Evolutionary conservation across 2,329 filamentous ascomycete species (phyloP).

Genomic region (Phialophora chinensis): DNA sequence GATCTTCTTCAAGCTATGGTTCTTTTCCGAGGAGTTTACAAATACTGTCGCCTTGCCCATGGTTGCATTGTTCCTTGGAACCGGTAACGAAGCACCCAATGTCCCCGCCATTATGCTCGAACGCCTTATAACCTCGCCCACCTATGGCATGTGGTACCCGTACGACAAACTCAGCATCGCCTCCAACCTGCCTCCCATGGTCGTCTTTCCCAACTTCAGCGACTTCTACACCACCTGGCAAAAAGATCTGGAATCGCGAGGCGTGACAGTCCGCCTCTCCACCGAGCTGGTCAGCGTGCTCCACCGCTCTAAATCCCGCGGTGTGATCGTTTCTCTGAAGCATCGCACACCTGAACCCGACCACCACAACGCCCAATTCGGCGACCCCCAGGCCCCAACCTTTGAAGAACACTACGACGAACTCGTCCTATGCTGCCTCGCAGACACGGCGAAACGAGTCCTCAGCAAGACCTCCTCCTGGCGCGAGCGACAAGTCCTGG

Average conservation of each 20-base stretch:
- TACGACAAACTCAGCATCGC: conserved; percentile 55
- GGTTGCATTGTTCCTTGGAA: conserved; percentile 75
- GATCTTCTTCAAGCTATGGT: conserved; percentile 69
- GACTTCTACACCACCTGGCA: conserved; percentile 64
- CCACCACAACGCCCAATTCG: conserved; percentile 34
- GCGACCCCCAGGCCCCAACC: conserved; percentile 41
- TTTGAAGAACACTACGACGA: conserved; percentile 62
- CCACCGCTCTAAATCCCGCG: conserved; percentile 55
- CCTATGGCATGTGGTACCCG: conserved; percentile 67
- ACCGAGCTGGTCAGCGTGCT: conserved; percentile 60
- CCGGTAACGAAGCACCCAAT: conserved; percentile 74
- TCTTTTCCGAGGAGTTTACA: conserved; percentile 72
- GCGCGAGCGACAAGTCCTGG: conserved; percentile 70
- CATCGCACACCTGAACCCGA: conserved; percentile 35
- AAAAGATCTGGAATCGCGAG: conserved; percentile 57
- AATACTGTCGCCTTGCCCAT: conserved; percentile 74
- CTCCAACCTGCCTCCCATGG: conserved; percentile 62
- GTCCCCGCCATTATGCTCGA: conserved; percentile 72
- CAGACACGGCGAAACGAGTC: conserved; percentile 61
- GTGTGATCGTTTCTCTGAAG: conserved; percentile 54
- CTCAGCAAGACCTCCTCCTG: conserved; percentile 60
- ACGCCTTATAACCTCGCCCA: conserved; percentile 63
- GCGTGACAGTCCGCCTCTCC: conserved; percentile 62
- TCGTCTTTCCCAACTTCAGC: conserved; percentile 66
- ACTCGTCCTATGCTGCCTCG: conserved; percentile 62